Percentiles rank a stretch among this genome's conserved stretches.
phyloP scores from a whole-genome alignment of 208 protist genomes.

The Leishmania turanica region DNA sequence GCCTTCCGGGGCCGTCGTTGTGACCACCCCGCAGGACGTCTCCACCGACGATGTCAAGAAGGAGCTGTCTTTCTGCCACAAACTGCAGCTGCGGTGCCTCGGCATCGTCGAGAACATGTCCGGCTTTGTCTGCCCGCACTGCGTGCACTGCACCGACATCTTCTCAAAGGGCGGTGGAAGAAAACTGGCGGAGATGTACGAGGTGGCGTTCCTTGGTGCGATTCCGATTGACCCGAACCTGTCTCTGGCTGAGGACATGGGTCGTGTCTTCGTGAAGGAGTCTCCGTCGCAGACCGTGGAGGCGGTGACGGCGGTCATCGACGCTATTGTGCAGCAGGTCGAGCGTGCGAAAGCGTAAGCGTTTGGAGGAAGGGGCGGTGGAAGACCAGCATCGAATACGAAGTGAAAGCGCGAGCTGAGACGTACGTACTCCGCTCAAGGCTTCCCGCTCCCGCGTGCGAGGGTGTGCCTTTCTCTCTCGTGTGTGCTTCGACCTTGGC shows the following conservation, averaged over 20 bases:
- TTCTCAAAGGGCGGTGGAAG: conserved; percentile 85
- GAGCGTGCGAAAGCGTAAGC: conserved; percentile 36
- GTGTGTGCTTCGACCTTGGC: not conserved
- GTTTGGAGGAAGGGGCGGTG: not conserved
- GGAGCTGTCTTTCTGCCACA: conserved; percentile 92
- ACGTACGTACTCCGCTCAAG: not conserved
- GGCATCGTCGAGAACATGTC: conserved; percentile 96
- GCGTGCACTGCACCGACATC: conserved; percentile 87
- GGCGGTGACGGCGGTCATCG: conserved; percentile 56
- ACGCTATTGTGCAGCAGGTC: conserved; percentile 59
- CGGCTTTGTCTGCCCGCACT: conserved; percentile 93
- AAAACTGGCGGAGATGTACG: conserved; percentile 76
- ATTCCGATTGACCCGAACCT: conserved; percentile 86
- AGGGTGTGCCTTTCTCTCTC: not conserved
- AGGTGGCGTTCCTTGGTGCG: conserved; percentile 79
- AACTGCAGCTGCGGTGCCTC: conserved; percentile 81
- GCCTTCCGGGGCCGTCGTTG: conserved; percentile 81
- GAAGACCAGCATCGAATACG: not conserved
- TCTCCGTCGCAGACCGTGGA: conserved; percentile 43
- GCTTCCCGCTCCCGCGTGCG: not conserved
- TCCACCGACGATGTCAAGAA: conserved; percentile 92
- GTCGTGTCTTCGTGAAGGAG: conserved; percentile 55
- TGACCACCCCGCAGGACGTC: conserved; percentile 92
- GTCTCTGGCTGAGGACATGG: conserved; percentile 74
- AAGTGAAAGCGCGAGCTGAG: not conserved